Base-by-base conservation (phyloP, 306 rosid genomes). In the Chamaecrista fasciculata region DNA sequence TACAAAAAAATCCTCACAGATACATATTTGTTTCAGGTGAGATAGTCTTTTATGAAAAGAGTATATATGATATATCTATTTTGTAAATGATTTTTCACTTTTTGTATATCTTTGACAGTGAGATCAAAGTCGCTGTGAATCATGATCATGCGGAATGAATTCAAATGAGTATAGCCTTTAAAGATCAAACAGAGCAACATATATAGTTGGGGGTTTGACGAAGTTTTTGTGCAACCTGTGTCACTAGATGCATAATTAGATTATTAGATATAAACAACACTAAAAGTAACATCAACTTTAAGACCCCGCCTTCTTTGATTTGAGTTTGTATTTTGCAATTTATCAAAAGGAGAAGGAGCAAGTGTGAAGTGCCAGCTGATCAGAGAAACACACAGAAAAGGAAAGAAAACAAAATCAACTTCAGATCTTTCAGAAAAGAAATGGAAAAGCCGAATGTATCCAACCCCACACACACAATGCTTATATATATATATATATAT, bases 291-390 rank as follows among this genome's bases (percentile, higher is more conserved):
- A 68, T 64, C 18, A 33, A 7, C 52, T 69, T 72, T 60, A 52
- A 31, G 49, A 70, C 40, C 77, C 76, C 79, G 81, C 85, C 85
- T 50, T 68, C 62, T 72, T 72, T 68, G 70, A 40, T 76, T 76
- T 63, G 70, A 72, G 72, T 72, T 76, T 66, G 7, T 25, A 26
- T 28, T 19, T 12, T 71, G 56, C 53, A 48, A 48, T 33, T 58
- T 44, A 67, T 73, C 67, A 77, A 69, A 56, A 42, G 47, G 71
- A 69, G 77, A 26, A 65, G 77, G 28, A 65, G 72, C 76, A 81
- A 73, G 66, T 77, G 70, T 52, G 57, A 55, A 48, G 44, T 40
- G 81, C 71, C 61, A 79, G 21, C 4, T 33, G 36, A 33, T 33
- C 49, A 26, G 31, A 33, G 33, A 14, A 28, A 75, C 63, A 75